Percentiles rank a stretch among this genome's conserved stretches.
Conservation (phyloP, 495 filamentous ascomycete genomes). For the Aspergillus coremiiformis region DNA sequence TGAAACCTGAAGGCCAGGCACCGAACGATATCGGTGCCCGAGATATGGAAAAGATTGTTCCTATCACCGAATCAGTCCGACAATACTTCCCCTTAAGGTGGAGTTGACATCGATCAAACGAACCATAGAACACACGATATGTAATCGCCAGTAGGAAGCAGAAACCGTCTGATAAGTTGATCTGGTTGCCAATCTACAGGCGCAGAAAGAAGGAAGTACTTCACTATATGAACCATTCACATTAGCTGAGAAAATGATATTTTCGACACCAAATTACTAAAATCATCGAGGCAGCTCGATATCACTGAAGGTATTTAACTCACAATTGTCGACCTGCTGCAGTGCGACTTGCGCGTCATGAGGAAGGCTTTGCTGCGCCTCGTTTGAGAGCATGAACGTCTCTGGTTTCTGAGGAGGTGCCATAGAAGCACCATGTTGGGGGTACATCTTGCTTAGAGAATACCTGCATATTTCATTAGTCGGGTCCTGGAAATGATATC, state of each 20-base stretch:
- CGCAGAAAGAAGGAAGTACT: slow-evolving; percentile 98
- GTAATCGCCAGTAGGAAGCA: slow-evolving; percentile 95
- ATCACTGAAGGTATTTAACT: slow-evolving; percentile 33
- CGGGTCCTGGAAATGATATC: slow-evolving; percentile 12
- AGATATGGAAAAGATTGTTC: slow-evolving; percentile 99
- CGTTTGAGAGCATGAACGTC: slow-evolving; percentile 95
- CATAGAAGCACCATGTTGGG: slow-evolving; percentile 49
- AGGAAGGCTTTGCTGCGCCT: slow-evolving; percentile 91
- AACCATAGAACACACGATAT: slow-evolving; percentile 96
- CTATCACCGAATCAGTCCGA: slow-evolving; percentile 32
- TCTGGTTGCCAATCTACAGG: slow-evolving; percentile 97
- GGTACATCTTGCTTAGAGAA: slow-evolving; percentile 37
- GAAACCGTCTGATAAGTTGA: slow-evolving; percentile 91
- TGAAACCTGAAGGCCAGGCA: slow-evolving; percentile 98
- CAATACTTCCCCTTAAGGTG: neutral
- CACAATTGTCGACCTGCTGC: slow-evolving; percentile 97
- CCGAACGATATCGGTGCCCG: slow-evolving; percentile 96
- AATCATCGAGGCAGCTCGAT: neutral
- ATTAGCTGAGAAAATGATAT: neutral
- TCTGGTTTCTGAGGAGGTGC: slow-evolving; percentile 83
- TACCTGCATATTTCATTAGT: neutral
- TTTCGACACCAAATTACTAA: neutral
- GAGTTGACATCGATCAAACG: slow-evolving; percentile 20
- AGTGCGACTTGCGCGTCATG: slow-evolving; percentile 95
- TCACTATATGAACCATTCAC: slow-evolving; percentile 54